These are phyloP conservation scores for Nymphaea thermarum DNA, from an alignment of 164 flowering plant genomes.

Conservation along the genomic window DNA sequence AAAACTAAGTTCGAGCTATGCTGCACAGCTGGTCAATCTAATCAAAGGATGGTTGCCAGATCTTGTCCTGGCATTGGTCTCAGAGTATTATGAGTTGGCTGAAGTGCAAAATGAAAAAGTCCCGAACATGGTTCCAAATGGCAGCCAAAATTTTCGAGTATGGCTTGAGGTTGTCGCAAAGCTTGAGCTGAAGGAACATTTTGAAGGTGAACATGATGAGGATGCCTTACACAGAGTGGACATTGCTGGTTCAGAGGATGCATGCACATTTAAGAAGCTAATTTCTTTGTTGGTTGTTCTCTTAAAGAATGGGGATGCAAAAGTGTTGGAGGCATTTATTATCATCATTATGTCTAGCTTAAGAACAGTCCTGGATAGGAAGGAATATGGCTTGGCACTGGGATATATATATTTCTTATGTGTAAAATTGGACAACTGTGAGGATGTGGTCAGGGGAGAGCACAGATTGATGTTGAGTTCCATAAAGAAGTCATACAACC, in stretches of 20 bases:
- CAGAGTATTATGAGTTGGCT: constrained; percentile 9
- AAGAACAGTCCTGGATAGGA: constrained; percentile 29
- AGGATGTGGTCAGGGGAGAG: constrained; percentile 34
- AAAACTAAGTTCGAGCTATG: constrained; percentile 40
- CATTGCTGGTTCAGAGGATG: constrained; percentile 6
- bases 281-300: constrained; percentile 28
- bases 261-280: constrained; percentile 34
- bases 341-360: constrained; percentile 26
- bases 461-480: constrained; percentile 41
- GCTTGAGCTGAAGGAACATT: constrained; percentile 35
- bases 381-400: constrained; percentile 38
- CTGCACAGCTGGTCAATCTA: constrained; percentile 30
- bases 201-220: constrained; percentile 19
- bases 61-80: constrained; percentile 60
- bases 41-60: constrained; percentile 84
- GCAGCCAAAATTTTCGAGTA: constrained; percentile 14
- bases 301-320: constrained; percentile 24
- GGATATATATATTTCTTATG: constrained; percentile 67
- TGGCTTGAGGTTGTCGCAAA: constrained; percentile 54
- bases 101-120: neutral
- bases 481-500: constrained; percentile 31
- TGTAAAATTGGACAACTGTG: constrained; percentile 33
- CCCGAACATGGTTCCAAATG: neutral
- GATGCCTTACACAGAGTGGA: constrained; percentile 5
- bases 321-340: constrained; percentile 58